These are phyloP conservation scores for Cyclocybe aegerita DNA, from an alignment of 768 basidiomycete species.

Conservation along the genomic window DNA sequence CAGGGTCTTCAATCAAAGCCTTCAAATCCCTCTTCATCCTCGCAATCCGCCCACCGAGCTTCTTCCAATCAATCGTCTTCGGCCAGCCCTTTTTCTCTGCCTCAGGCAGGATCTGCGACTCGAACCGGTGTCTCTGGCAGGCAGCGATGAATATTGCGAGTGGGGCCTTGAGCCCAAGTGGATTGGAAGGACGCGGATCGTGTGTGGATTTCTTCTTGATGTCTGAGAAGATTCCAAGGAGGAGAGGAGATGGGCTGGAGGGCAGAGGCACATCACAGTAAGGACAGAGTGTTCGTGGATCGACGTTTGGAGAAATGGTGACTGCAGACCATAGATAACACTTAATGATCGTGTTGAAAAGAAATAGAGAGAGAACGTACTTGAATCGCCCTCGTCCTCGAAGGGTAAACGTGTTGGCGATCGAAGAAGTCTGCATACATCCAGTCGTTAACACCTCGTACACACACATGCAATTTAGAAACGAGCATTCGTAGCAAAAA, in stretches of 20 bases:
- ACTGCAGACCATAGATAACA: conserved; percentile 32
- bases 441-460: no score
- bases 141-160: conserved; percentile 61
- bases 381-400: conserved; percentile 39
- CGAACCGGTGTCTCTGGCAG: conserved; percentile 80
- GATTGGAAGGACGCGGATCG: conserved; percentile 69
- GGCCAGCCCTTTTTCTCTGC: conserved; percentile 79
- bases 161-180: conserved; percentile 56
- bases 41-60: conserved; percentile 52
- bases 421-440: conserved; percentile 5
- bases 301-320: conserved; percentile 47
- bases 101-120: conserved; percentile 68
- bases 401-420: conserved; percentile 10
- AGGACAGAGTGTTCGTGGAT: conserved; percentile 73
- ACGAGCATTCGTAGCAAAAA: no score
- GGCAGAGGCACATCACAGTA: conserved; percentile 80
- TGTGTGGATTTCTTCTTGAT: conserved; percentile 53
- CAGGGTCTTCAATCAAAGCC: conserved; percentile 50
- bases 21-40: conserved; percentile 46
- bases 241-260: conserved; percentile 53
- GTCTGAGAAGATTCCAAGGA: conserved; percentile 51
- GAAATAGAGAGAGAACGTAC: conserved; percentile 25
- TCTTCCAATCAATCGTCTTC: conserved; percentile 62
- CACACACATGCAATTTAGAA: no score
- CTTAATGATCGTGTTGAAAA: neutral